Conservation (phyloP, 495 filamentous ascomycete genomes). For the Daldinia grandis region DNA sequence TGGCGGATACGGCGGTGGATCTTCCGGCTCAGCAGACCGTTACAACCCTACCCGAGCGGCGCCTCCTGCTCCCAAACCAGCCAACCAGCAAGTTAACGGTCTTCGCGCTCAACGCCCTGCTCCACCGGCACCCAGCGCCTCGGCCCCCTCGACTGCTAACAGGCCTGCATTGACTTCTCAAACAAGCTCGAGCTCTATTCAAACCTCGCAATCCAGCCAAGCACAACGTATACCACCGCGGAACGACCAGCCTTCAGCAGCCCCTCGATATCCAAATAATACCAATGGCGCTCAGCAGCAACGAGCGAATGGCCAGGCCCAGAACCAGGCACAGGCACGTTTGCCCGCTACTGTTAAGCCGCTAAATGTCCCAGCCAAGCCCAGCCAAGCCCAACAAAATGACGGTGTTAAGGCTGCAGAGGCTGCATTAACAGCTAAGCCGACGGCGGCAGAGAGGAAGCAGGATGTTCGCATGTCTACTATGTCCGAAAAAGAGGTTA, state of each 20-base stretch:
- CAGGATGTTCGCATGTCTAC: slow-evolving; percentile 95
- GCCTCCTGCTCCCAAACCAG: slow-evolving; percentile 65
- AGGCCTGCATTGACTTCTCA: slow-evolving; percentile 55
- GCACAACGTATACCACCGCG: slow-evolving; percentile 40
- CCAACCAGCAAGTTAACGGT: slow-evolving; percentile 54
- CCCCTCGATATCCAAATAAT: slow-evolving; percentile 53
- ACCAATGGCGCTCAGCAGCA: slow-evolving; percentile 41
- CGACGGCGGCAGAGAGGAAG: slow-evolving; percentile 69
- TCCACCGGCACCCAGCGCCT: slow-evolving; percentile 54
- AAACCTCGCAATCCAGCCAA: slow-evolving; percentile 34
- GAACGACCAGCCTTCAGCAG: slow-evolving; percentile 35
- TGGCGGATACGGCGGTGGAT: slow-evolving; percentile 69
- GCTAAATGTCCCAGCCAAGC: slow-evolving; percentile 87
- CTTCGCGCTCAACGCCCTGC: slow-evolving; percentile 64
- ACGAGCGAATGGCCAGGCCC: slow-evolving; percentile 50
- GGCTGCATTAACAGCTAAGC: slow-evolving; percentile 79
- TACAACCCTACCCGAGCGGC: slow-evolving; percentile 84
- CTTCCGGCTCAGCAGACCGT: slow-evolving; percentile 64
- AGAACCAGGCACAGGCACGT: slow-evolving; percentile 60
- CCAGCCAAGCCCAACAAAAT: slow-evolving; percentile 60
- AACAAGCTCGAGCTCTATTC: slow-evolving; percentile 47
- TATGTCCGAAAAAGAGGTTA: slow-evolving; percentile 96
- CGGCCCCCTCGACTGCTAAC: slow-evolving; percentile 31
- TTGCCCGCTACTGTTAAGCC: slow-evolving; percentile 83
- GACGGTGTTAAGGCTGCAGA: slow-evolving; percentile 83